Evolutionary conservation across 1,284 basidiomycete genomes (phyloP).

Genomic region (Trametes polyzona): DNA sequence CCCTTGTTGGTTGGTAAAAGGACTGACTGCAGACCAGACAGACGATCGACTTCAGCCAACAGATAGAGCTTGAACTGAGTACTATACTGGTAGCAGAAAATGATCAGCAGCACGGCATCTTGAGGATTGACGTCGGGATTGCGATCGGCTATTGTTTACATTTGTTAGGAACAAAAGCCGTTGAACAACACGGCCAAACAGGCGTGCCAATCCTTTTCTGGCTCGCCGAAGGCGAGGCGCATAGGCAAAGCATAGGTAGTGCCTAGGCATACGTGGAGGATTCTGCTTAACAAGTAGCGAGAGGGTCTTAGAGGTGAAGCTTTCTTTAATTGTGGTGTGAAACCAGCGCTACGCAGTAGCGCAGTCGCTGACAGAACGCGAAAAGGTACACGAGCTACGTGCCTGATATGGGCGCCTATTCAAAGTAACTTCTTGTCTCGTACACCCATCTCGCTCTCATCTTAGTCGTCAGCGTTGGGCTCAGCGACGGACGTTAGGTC

Average conservation of each 20-base stretch:
- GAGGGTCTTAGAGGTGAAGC: background rate
- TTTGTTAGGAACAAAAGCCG: background rate
- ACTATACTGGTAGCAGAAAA: no score
- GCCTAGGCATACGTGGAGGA: background rate
- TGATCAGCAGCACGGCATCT: no score
- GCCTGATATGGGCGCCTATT: background rate
- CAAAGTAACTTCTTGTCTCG: conserved; percentile 1
- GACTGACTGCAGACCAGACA: no score
- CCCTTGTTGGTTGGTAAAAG: no score
- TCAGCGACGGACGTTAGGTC: conserved; percentile 27
- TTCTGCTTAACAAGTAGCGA: background rate
- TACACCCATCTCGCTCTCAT: background rate
- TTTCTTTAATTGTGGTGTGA: background rate
- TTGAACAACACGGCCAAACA: background rate
- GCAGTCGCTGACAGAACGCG: background rate
- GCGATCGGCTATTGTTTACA: background rate
- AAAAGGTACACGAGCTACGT: background rate
- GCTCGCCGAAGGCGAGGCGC: no score
- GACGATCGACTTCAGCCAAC: no score
- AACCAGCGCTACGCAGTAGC: background rate
- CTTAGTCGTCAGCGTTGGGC: background rate
- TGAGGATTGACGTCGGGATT: no score
- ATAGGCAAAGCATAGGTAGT: background rate
- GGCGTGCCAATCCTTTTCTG: background rate
- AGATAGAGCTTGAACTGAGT: no score